A percentile compares a stretch with the other conserved stretches of the same genome.
These are phyloP conservation scores for Mortierella sp. DNA, from an alignment of 371 early-diverging fungal genomes.

Conservation along the genomic window DNA sequence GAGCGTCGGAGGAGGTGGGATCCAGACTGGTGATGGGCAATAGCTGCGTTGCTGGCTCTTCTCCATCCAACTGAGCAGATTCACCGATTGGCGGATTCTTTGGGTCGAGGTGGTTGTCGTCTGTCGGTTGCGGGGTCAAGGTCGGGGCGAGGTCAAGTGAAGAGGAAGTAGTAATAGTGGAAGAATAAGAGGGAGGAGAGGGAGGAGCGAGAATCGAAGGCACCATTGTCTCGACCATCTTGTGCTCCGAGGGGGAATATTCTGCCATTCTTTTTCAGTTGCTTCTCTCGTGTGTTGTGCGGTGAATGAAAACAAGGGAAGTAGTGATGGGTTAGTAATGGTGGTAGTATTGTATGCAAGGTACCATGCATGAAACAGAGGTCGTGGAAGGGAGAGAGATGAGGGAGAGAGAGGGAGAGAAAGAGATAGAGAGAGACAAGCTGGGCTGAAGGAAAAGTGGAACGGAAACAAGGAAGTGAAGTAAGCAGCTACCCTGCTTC, in stretches of 20 bases:
- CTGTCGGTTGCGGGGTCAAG: background rate
- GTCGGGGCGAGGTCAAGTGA: background rate
- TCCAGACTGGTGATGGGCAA: background rate
- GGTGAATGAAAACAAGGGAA: background rate
- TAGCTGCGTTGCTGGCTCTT: background rate
- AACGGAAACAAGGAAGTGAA: no score
- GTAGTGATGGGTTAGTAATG: no score
- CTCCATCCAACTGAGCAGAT: background rate
- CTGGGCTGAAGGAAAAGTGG: no score
- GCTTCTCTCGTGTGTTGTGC: background rate
- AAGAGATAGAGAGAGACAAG: no score
- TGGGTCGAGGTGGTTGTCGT: background rate
- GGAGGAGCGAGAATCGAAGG: background rate
- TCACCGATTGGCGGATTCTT: background rate
- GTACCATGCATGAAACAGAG: no score
- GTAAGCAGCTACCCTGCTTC: no score
- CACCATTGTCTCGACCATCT: background rate
- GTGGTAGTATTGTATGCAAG: no score
- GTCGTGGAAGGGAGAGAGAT: no score
- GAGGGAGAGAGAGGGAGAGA: no score
- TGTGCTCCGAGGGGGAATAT: background rate
- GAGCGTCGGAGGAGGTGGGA: background rate
- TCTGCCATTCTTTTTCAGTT: conserved; percentile 2
- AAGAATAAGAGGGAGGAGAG: background rate
- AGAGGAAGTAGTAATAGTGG: background rate